phyloP scores from a whole-genome alignment of 306 rosid genomes.

The Sicyos edulis region DNA sequence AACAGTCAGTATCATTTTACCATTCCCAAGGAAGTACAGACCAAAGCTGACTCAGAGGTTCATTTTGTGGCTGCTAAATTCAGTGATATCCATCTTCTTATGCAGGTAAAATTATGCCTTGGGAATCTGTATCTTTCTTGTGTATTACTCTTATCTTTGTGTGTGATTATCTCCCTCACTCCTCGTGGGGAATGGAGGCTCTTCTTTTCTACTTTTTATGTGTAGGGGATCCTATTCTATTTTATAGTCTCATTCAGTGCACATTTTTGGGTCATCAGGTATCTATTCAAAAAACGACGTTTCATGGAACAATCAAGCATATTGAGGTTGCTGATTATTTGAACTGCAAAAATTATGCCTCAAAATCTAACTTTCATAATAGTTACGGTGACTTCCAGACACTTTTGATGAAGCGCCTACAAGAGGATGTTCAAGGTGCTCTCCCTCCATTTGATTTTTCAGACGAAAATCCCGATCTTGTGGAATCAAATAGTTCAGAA shows the following conservation, averaged over 20 bases:
- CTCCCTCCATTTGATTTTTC: slow-evolving; percentile 55
- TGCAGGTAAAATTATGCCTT: slow-evolving; percentile 52
- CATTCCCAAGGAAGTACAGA: slow-evolving; percentile 28
- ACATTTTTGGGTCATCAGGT: slow-evolving; percentile 47
- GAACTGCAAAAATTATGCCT: slow-evolving; percentile 35
- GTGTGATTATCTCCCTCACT: not conserved
- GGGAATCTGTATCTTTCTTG: slow-evolving; percentile 16
- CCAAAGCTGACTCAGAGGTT: slow-evolving; percentile 30
- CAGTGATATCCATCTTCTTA: slow-evolving; percentile 44
- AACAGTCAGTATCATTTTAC: slow-evolving; percentile 35
- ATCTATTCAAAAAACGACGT: slow-evolving; percentile 48
- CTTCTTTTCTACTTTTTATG: not conserved
- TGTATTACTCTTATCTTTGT: slow-evolving; percentile 15
- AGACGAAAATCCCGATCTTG: slow-evolving; percentile 31
- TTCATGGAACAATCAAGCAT: slow-evolving; percentile 51
- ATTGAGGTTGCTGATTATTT: slow-evolving; percentile 54
- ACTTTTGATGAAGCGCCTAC: slow-evolving; percentile 41
- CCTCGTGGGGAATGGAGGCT: not conserved
- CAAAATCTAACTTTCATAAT: slow-evolving; percentile 24
- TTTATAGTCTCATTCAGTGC: slow-evolving; percentile 25
- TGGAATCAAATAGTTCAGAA: slow-evolving; percentile 35
- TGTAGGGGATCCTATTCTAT: not conserved
- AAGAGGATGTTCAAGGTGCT: slow-evolving; percentile 56
- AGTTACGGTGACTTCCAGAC: slow-evolving; percentile 30
- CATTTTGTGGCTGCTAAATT: slow-evolving; percentile 60